Conservation (phyloP, 1,139 yeast species). For the Hansenula lynferdii region DNA sequence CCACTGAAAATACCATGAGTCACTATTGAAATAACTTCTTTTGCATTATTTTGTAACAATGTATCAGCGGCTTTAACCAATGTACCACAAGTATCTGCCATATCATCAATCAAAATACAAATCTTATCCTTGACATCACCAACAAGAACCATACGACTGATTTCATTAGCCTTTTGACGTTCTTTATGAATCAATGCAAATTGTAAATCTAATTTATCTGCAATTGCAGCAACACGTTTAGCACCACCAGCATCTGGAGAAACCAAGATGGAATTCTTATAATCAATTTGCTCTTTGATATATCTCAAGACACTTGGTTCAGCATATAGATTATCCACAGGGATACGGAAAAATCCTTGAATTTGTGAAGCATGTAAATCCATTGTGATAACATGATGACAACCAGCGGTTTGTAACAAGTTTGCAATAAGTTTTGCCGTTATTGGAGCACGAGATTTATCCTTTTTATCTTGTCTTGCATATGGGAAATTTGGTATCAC, state of each 20-base stretch:
- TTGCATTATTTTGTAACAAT: conserved; percentile 59
- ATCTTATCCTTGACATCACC: conserved; percentile 72
- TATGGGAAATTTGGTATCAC: conserved; percentile 79
- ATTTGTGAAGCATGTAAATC: conserved; percentile 83
- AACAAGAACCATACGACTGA: conserved; percentile 70
- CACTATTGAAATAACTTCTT: conserved; percentile 69
- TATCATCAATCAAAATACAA: conserved; percentile 72
- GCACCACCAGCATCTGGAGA: conserved; percentile 91
- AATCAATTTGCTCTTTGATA: conserved; percentile 49
- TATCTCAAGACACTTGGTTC: conserved; percentile 73
- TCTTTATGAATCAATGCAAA: conserved; percentile 82
- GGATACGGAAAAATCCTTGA: conserved; percentile 77
- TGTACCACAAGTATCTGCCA: conserved; percentile 86
- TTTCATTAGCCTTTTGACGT: conserved; percentile 76
- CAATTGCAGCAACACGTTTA: conserved; percentile 74
- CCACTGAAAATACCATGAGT: conserved; percentile 80
- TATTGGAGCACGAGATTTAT: conserved; percentile 76
- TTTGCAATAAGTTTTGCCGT: conserved; percentile 79
- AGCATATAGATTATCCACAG: conserved; percentile 78
- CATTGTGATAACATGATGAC: conserved; percentile 79
- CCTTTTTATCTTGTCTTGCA: conserved; percentile 81
- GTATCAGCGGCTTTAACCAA: conserved; percentile 65
- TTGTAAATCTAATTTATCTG: conserved; percentile 69
- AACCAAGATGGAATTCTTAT: conserved; percentile 64
- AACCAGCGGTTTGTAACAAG: conserved; percentile 72